Base-by-base conservation (phyloP, 257 asterid species). In the Cynanchum wilfordii region DNA sequence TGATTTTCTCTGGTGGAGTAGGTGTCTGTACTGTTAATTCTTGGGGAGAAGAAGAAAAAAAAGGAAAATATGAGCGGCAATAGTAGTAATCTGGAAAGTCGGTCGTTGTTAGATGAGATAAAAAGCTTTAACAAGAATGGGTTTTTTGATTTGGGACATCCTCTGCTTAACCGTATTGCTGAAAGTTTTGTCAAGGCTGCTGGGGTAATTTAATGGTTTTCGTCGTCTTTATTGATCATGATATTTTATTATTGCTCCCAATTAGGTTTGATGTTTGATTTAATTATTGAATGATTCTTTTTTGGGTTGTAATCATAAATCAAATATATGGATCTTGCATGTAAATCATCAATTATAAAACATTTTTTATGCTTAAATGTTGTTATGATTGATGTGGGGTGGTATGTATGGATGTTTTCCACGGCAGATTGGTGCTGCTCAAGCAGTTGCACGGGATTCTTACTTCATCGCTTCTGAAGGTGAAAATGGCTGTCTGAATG, bases 131-230 rank as follows among this genome's bases (percentile, higher is more conserved):
- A 89, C 47, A 86, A 80, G 73, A 82, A 84, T 50, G 86, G 86
- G 0, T 75, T 83, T 52, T 83, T 89, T 55, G 97, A 93, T 84
- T 82, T 93, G 16, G 98, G 98, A 72, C 97, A 90, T 68, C 98
- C 98, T 55, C 81, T 93, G 27, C 95, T 93, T 45, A 90, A 90
- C 62, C 96, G 98, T 76, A 71, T 93, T 33, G 84, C 96, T 40
- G 93, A 93, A 55, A 89, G 88, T 80, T 93, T 93, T 51, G 88
- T 90, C 76, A 91, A 86, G 75, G 96, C 97, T 24, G 97, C 97
- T 20, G 97, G 95, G 90, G 96, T 88, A 73, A 10, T 15, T 22
- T 5, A 64, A 1, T 42, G n/a, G 7, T 30, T 70, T 20, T 44
- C 40, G 3, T 44, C 1, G 3, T 65, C n/a, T 63, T 17, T 66